These are phyloP conservation scores for Delitschia confertaspora DNA, from an alignment of 495 filamentous ascomycete species.

Conservation along the genomic window DNA sequence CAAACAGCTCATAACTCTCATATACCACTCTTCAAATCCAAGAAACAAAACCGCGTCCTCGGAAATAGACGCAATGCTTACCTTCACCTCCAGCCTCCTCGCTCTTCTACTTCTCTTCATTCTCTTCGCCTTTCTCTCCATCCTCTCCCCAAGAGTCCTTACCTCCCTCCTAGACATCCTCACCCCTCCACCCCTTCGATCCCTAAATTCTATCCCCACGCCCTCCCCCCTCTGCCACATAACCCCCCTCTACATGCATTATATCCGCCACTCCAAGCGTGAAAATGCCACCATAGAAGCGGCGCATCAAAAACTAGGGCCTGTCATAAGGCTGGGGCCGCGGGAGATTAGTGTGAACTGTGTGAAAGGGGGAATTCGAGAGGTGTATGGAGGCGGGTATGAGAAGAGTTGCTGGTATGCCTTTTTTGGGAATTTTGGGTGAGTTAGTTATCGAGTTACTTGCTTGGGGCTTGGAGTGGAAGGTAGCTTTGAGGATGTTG, in stretches of 20 bases:
- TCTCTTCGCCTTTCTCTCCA: background rate
- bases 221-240: constrained; percentile 19
- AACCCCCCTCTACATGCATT: constrained; percentile 25
- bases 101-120: constrained; percentile 2
- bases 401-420: constrained; percentile 27
- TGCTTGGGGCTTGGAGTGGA: background rate
- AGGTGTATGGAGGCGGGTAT: constrained; percentile 30
- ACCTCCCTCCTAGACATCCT: constrained; percentile 8
- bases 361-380: constrained; percentile 26
- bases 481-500: background rate
- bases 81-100: background rate
- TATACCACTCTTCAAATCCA: no score
- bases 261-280: constrained; percentile 8
- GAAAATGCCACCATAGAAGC: constrained; percentile 24
- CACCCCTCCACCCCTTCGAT: constrained; percentile 6
- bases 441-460: background rate
- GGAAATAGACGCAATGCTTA: no score
- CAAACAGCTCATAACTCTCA: no score
- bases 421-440: constrained; percentile 28
- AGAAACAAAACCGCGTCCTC: no score
- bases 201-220: constrained; percentile 21
- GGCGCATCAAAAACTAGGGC: constrained; percentile 23
- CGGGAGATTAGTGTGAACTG: constrained; percentile 30
- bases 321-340: constrained; percentile 25
- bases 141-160: background rate